Evolutionary conservation across 768 basidiomycete genomes (phyloP), one percentile per base, ranked within the genome.

Genomic region (Xanthoconium purpureum): DNA sequence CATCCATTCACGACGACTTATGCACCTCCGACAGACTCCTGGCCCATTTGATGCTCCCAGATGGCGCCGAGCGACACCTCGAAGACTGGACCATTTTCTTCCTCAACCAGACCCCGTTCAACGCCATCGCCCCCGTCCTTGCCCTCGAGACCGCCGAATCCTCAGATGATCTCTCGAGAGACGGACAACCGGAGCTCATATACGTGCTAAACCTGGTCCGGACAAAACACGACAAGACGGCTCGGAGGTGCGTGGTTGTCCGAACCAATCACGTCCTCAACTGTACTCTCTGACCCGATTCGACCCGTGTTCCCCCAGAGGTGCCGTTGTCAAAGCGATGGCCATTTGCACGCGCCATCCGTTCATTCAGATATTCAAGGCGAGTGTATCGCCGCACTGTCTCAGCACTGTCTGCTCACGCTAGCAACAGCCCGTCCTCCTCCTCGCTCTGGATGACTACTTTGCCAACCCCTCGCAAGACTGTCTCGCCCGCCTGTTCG

Each of bases 81-180:
- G 93, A 96, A 70, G 97, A 98, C 73, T 98, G 95, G 95, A 98
- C 97, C 6, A 86, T 98, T 43, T 99, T 99, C 80, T 97, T 96
- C 72, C 82, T 99, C 55, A 98, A 98, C 69, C 97, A 98, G 73
- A 93, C 91, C 0, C 80, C 87, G 0, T 90, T 88, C 74, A 94
- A 94, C 67, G 87, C 86, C 17, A 91, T 96, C 60, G 83, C 87
- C 2, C 89, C 93, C 7, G 82, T 94, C 15, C 79, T 95, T 40
- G 84, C 89, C 1, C 74, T 88, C 60, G 88, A 89, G 63, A 83
- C 81, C 1, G 66, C 74, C 42, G 72, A 74, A 28, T 50, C 67
- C 13, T 65, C 64, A 9, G 74, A 72, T 2, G 69, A 67, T n/a
- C 17, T 58, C 44, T 56, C 68, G 47, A 46, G 55, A n/a, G 73